phyloP scores from a whole-genome alignment of 83 land plant genomes.

The Picea engelmannii region DNA sequence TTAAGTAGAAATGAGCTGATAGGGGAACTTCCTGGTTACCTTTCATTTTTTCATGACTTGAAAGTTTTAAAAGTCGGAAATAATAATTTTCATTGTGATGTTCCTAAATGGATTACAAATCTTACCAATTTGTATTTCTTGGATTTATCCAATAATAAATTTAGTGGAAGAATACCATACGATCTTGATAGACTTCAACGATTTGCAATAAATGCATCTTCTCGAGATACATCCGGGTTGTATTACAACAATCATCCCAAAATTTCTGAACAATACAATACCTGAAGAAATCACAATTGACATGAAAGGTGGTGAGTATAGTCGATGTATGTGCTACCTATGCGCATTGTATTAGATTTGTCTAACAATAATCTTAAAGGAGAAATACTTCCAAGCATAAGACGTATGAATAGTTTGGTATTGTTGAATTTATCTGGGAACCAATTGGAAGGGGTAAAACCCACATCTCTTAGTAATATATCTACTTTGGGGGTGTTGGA shows the following conservation, averaged over 20 bases:
- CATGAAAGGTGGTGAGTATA: neutral
- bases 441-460: constrained; percentile 51
- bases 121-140: neutral
- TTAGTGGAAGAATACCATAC: neutral
- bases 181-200: constrained; percentile 17
- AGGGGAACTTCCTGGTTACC: constrained; percentile 31
- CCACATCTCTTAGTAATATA: constrained; percentile 39
- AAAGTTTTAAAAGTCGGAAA: neutral
- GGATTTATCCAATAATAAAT: neutral
- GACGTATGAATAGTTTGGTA: constrained; percentile 36
- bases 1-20: constrained; percentile 41
- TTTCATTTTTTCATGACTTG: neutral
- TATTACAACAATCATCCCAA: neutral
- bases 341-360: constrained; percentile 17
- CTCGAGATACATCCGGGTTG: no score
- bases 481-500: constrained; percentile 35
- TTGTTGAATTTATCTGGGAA: constrained; percentile 65
- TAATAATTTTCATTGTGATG: neutral
- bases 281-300: neutral
- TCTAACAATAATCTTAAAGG: constrained; percentile 45
- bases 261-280: neutral
- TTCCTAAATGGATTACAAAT: neutral
- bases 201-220: constrained; percentile 16
- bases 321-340: neutral
- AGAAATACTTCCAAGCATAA: constrained; percentile 58